Conservation (phyloP, 164 flowering plant species). For the Stephania cephalantha region DNA sequence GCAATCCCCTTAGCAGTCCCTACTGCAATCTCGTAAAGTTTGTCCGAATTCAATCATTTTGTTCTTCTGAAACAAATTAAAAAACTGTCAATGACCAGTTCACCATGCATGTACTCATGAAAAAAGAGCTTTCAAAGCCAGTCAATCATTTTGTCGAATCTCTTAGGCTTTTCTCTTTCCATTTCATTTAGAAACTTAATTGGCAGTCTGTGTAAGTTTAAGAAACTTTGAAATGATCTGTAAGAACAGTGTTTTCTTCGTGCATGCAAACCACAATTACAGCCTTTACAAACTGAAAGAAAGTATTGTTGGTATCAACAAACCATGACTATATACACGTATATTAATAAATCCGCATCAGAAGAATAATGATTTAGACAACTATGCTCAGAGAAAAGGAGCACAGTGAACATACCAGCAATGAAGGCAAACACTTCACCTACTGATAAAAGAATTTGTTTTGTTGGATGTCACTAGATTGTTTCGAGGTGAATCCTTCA, state of each 20-base stretch:
- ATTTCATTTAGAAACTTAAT: conserved; percentile 6
- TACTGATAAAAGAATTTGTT: not conserved
- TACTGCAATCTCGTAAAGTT: conserved; percentile 15
- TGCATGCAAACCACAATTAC: not conserved
- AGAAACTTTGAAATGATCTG: not conserved
- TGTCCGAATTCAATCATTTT: conserved; percentile 5
- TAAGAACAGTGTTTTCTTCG: not conserved
- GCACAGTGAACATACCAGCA: not conserved
- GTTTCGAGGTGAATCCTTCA: not conserved
- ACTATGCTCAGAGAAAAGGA: not conserved
- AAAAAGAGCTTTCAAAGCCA: conserved; percentile 21
- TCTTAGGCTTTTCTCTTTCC: conserved; percentile 21
- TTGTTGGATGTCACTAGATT: not conserved
- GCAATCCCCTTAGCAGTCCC: conserved; percentile 28
- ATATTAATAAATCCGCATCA: not conserved
- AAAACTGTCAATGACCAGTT: conserved; percentile 24
- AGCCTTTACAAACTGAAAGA: not conserved
- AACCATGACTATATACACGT: not conserved
- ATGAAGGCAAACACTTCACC: not conserved
- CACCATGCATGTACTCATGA: conserved; percentile 25
- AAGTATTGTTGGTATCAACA: not conserved
- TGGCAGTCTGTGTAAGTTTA: not conserved
- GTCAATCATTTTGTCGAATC: no score
- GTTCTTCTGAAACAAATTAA: conserved; percentile 9
- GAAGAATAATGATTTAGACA: not conserved